Conservation (phyloP, 208 protist genomes). For the Novymonas esmeraldas region DNA sequence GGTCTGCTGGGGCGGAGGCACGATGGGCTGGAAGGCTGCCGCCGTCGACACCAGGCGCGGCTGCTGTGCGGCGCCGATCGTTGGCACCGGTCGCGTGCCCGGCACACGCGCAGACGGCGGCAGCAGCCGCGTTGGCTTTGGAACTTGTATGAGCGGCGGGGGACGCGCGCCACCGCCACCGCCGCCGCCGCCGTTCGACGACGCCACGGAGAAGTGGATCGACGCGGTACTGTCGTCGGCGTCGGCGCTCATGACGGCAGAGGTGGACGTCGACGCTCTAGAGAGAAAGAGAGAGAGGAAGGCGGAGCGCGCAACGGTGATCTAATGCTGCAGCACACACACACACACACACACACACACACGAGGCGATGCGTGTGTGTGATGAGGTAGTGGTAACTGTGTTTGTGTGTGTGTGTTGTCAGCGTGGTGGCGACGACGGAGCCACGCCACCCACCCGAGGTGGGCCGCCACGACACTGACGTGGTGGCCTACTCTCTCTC, state of each 20-base stretch:
- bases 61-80: neutral
- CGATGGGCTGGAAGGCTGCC: neutral
- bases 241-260: constrained; percentile 11
- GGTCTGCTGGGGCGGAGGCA: neutral
- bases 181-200: constrained; percentile 1
- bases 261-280: neutral
- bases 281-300: neutral
- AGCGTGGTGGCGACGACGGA: too few relatives aligned
- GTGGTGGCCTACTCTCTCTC: too few relatives aligned
- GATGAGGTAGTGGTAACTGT: too few relatives aligned
- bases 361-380: too few relatives aligned
- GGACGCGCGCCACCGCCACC: constrained; percentile 3
- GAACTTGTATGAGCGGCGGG: neutral
- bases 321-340: too few relatives aligned
- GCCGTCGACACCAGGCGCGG: neutral
- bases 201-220: constrained; percentile 30
- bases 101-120: neutral
- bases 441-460: too few relatives aligned
- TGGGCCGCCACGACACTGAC: too few relatives aligned
- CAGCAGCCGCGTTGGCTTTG: neutral
- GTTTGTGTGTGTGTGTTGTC: too few relatives aligned
- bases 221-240: constrained; percentile 18
- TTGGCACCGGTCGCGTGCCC: neutral
- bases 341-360: too few relatives aligned
- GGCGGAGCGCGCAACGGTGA: neutral